phyloP scores from a whole-genome alignment of 2,329 filamentous ascomycete species.

The Colletotrichum sp. region DNA sequence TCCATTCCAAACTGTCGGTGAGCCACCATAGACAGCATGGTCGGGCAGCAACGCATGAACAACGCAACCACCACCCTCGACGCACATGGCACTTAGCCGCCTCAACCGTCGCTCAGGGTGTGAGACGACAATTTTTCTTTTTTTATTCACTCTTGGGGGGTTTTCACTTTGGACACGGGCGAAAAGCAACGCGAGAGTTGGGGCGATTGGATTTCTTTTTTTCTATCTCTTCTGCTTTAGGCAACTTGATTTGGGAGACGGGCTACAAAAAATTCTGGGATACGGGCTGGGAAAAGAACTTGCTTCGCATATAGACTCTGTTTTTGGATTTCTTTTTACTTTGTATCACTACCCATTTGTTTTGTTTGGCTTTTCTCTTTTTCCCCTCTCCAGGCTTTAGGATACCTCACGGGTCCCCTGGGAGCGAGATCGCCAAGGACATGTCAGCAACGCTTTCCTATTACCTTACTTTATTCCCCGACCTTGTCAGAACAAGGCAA shows the following conservation, averaged over 20 bases:
- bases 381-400: not conserved
- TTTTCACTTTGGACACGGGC: not conserved
- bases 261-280: constrained; percentile 22
- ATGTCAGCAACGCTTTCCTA: constrained; percentile 20
- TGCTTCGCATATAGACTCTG: constrained; percentile 23
- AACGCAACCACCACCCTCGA: constrained; percentile 19
- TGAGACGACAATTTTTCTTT: constrained; percentile 5
- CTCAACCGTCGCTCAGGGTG: constrained; percentile 13
- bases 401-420: constrained; percentile 11
- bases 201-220: not conserved
- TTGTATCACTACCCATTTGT: not conserved
- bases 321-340: constrained; percentile 4
- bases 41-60: constrained; percentile 22
- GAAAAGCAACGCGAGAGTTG: constrained; percentile 10
- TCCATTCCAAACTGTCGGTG: constrained; percentile 21
- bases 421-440: constrained; percentile 8
- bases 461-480: not conserved
- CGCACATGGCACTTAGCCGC: constrained; percentile 17
- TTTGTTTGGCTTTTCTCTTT: not conserved
- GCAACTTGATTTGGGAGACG: constrained; percentile 4
- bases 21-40: constrained; percentile 8
- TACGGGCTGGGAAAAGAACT: constrained; percentile 22
- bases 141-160: not conserved
- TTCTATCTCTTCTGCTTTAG: not conserved
- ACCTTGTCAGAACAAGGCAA: constrained; percentile 17